Evolutionary conservation across 305 asterid genomes (phyloP), one percentile per base, ranked within the genome.

Genomic region (Solanum hybrid): DNA sequence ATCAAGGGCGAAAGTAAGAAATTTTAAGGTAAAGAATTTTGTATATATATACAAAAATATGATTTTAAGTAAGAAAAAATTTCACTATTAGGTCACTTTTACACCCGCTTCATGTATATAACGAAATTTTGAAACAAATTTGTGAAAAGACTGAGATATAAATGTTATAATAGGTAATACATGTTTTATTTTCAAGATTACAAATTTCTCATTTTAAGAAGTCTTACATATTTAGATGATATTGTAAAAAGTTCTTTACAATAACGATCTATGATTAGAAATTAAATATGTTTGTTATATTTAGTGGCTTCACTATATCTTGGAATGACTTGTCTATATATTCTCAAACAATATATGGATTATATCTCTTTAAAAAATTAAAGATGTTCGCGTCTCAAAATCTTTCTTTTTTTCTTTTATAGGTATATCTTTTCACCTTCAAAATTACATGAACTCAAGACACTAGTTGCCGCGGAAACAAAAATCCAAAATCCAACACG

Each of bases 1-100:
- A 61, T 20, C 0, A 0, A 20, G 72, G 26, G 26, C 0, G 26
- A 0, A 20, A 22, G 0, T 0, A 22, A 61, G 26, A 61, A 61
- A 20, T 22, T 61, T 20, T 7, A 61, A 7, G 26, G 26, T 61
- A 61, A 61, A 61, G 26, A 61, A 61, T 61, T 61, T 61, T 20
- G 72, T 61, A 61, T 0, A 61, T 17, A 57, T 57, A 17, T 57
- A 6, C 3, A 51, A 57, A 7, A 61, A 61, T 3, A 61, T 20
- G 11, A 61, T 57, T 57, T 61, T 20, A 20, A 61, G 72, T 70
- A 70, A 70, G 32, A 1, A 13, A 41, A 45, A 70, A 22, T 3
- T 22, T n/a, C 31, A 70, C 77, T 70, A 4, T 70, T 4, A 70
- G 77, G 32, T 5, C 32, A 24, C 77, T 70, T 70, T 70, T 27